Conservation (phyloP, 2,329 filamentous ascomycete genomes). For the Paecilomyces dactylethromorphus region DNA sequence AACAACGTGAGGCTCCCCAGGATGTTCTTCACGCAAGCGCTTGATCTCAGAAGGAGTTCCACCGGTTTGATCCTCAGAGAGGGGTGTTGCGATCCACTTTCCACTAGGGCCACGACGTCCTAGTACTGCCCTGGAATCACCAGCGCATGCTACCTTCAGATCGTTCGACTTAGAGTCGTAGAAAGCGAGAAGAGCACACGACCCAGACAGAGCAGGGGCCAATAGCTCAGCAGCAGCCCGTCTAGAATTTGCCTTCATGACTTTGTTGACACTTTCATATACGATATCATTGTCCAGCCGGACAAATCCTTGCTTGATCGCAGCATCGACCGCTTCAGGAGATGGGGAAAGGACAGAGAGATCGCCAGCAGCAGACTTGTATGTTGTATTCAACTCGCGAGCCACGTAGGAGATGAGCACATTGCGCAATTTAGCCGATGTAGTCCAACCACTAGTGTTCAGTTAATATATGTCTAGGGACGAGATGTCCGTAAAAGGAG, state of each 20-base stretch:
- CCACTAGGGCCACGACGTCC: slow-evolving; percentile 70
- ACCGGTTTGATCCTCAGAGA: slow-evolving; percentile 92
- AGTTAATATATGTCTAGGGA: slow-evolving; percentile 9
- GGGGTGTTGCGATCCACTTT: slow-evolving; percentile 85
- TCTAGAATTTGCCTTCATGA: slow-evolving; percentile 82
- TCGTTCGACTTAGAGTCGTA: slow-evolving; percentile 85
- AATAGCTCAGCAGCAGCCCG: slow-evolving; percentile 85
- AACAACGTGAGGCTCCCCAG: slow-evolving; percentile 80
- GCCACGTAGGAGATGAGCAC: slow-evolving; percentile 88
- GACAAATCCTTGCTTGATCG: slow-evolving; percentile 88
- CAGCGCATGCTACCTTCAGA: slow-evolving; percentile 88
- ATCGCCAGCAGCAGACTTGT: slow-evolving; percentile 63
- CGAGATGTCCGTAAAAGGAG: background rate
- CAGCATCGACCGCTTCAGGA: slow-evolving; percentile 74
- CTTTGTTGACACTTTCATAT: slow-evolving; percentile 84
- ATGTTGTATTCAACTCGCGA: slow-evolving; percentile 84
- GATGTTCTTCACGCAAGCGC: slow-evolving; percentile 78
- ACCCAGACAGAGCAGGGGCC: slow-evolving; percentile 90
- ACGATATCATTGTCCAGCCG: slow-evolving; percentile 91
- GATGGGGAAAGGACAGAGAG: slow-evolving; percentile 57
- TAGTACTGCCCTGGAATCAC: slow-evolving; percentile 90
- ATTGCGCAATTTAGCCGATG: slow-evolving; percentile 90
- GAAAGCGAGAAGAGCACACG: slow-evolving; percentile 91
- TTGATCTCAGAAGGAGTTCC: slow-evolving; percentile 77
- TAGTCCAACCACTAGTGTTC: slow-evolving; percentile 78